These are phyloP conservation scores for Mitragyna speciosa DNA, from an alignment of 257 asterid species.

Conservation along the genomic window DNA sequence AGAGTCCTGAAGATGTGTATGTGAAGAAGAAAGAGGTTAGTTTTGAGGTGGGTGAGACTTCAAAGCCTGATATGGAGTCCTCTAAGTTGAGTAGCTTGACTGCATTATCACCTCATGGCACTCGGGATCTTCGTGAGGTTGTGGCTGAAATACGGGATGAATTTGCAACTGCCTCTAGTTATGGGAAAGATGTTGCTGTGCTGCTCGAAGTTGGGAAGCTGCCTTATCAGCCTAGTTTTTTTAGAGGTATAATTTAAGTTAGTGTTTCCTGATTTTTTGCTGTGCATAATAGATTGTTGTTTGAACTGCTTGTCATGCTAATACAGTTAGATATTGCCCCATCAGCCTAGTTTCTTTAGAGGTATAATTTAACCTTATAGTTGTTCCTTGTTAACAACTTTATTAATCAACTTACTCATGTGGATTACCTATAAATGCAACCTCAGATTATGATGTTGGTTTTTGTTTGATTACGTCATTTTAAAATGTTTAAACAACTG, in stretches of 20 bases:
- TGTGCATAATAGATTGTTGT: neutral
- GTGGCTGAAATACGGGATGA: slow-evolving; percentile 93
- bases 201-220: slow-evolving; percentile 94
- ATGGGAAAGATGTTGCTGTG: slow-evolving; percentile 85
- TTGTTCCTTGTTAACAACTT: neutral
- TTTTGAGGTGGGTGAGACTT: slow-evolving; percentile 72
- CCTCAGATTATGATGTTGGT: neutral
- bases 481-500: neutral
- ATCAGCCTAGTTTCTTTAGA: too few species aligned
- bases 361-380: neutral
- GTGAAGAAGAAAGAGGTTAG: slow-evolving; percentile 79
- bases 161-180: slow-evolving; percentile 73
- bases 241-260: slow-evolving; percentile 56
- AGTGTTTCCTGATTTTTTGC: neutral
- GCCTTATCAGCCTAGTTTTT: slow-evolving; percentile 78
- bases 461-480: neutral
- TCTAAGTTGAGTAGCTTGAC: slow-evolving; percentile 61
- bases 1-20: slow-evolving; percentile 62
- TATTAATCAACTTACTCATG: neutral
- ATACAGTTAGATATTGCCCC: neutral
- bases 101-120: slow-evolving; percentile 64
- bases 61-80: slow-evolving; percentile 68
- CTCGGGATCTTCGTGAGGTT: slow-evolving; percentile 76
- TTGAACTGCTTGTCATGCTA: slow-evolving; percentile 1
- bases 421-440: neutral